phyloP scores from a whole-genome alignment of 2,329 filamentous ascomycete genomes.

The Fusarium nanum region DNA sequence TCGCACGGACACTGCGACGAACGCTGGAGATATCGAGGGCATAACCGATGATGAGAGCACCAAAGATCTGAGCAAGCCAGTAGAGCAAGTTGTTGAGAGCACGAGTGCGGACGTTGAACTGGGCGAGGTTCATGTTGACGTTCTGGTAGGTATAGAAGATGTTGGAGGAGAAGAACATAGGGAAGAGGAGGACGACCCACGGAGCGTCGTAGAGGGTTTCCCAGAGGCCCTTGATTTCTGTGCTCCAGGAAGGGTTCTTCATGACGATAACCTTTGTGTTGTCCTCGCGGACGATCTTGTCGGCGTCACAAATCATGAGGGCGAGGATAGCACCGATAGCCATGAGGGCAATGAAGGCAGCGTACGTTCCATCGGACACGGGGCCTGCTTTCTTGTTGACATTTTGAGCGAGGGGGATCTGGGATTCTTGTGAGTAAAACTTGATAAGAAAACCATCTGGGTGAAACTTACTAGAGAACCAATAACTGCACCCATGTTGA shows the following conservation, averaged over 20 bases:
- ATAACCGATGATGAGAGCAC: constrained; percentile 60
- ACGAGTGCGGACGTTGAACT: constrained; percentile 67
- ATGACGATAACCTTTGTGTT: constrained; percentile 52
- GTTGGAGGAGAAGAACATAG: constrained; percentile 67
- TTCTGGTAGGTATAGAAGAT: constrained; percentile 69
- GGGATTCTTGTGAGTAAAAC: constrained; percentile 4
- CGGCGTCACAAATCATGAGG: constrained; percentile 61
- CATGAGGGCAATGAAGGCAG: constrained; percentile 62
- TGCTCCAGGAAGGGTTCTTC: constrained; percentile 52
- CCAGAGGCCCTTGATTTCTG: constrained; percentile 55
- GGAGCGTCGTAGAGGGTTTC: constrained; percentile 53
- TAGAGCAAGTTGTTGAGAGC: constrained; percentile 66
- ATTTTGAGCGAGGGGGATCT: constrained; percentile 79
- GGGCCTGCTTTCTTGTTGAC: constrained; percentile 65
- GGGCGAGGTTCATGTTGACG: constrained; percentile 65
- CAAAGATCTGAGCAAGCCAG: constrained; percentile 68
- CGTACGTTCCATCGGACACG: constrained; percentile 62
- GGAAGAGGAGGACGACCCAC: constrained; percentile 55
- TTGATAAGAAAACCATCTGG: not conserved
- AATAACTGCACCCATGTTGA: constrained; percentile 91
- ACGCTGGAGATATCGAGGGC: constrained; percentile 58
- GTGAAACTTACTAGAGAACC: constrained; percentile 69
- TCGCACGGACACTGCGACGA: constrained; percentile 58
- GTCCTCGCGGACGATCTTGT: constrained; percentile 55
- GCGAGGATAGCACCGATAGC: constrained; percentile 60